phyloP scores from a whole-genome alignment of 2,329 filamentous ascomycete genomes.

The Lojkania enalia region DNA sequence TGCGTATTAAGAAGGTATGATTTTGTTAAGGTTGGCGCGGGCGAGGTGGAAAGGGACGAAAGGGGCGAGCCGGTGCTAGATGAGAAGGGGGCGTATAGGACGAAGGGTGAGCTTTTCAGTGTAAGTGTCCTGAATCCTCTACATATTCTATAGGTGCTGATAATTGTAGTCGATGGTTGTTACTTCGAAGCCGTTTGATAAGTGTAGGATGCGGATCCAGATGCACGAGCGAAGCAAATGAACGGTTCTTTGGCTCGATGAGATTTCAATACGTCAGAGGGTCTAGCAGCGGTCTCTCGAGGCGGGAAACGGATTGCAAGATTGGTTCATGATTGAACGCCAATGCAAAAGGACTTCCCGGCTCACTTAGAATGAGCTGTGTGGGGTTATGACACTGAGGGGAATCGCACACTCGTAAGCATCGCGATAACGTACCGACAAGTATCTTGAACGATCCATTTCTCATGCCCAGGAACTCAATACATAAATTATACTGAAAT shows the following conservation, averaged over 20 bases:
- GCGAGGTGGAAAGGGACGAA: constrained; percentile 30
- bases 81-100: constrained; percentile 42
- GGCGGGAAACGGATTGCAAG: not conserved
- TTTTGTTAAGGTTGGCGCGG: constrained; percentile 41
- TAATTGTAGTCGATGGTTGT: constrained; percentile 31
- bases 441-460: no score
- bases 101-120: constrained; percentile 40
- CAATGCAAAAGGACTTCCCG: no score
- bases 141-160: constrained; percentile 37
- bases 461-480: no score
- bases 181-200: constrained; percentile 38
- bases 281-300: not conserved
- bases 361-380: no score
- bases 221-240: no score
- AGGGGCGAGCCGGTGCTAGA: constrained; percentile 29
- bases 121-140: constrained; percentile 37
- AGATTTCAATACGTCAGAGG: no score
- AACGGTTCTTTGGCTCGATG: no score
- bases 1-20: constrained; percentile 37
- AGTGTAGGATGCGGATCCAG: constrained; percentile 34
- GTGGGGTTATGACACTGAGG: no score
- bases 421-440: no score
- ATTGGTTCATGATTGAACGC: not conserved
- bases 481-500: no score
- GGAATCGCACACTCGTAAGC: no score